phyloP scores from a whole-genome alignment of 495 filamentous ascomycete genomes.

The Penicillium diatomitis region DNA sequence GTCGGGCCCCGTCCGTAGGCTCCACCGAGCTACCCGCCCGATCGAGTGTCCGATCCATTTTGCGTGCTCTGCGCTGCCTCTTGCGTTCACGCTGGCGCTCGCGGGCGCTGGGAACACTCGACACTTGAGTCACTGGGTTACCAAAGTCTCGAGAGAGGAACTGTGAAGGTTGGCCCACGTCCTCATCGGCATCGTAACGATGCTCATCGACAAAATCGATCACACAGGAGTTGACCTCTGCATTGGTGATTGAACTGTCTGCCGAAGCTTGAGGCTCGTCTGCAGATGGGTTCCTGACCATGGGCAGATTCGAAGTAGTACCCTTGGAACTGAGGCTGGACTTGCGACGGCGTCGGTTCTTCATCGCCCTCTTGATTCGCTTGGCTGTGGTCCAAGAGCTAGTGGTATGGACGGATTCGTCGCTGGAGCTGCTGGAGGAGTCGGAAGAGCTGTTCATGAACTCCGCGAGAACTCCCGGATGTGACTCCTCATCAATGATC shows the following conservation, averaged over 20 bases:
- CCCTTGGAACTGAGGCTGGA: slow-evolving; percentile 63
- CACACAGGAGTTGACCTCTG: slow-evolving; percentile 28
- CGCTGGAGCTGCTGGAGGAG: slow-evolving; percentile 52
- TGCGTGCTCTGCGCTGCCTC: slow-evolving; percentile 18
- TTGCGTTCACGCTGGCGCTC: slow-evolving; percentile 21
- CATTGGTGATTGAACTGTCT: slow-evolving; percentile 22
- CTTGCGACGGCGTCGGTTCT: slow-evolving; percentile 58
- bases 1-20: background rate
- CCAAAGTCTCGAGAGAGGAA: slow-evolving; percentile 30
- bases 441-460: slow-evolving; percentile 64
- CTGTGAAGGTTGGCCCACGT: slow-evolving; percentile 8
- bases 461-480: slow-evolving; percentile 73
- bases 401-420: slow-evolving; percentile 54
- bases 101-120: slow-evolving; percentile 12
- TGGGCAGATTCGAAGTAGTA: slow-evolving; percentile 30
- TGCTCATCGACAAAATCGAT: slow-evolving; percentile 27
- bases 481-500: slow-evolving; percentile 80
- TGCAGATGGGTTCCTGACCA: slow-evolving; percentile 18
- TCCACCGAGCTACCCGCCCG: background rate
- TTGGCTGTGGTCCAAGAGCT: slow-evolving; percentile 68
- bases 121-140: slow-evolving; percentile 5
- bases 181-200: slow-evolving; percentile 22
- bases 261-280: slow-evolving; percentile 17
- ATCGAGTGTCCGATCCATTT: slow-evolving; percentile 2
- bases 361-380: slow-evolving; percentile 61